Conservation (phyloP, 768 basidiomycete species). For the Agrocybe chaxingu region DNA sequence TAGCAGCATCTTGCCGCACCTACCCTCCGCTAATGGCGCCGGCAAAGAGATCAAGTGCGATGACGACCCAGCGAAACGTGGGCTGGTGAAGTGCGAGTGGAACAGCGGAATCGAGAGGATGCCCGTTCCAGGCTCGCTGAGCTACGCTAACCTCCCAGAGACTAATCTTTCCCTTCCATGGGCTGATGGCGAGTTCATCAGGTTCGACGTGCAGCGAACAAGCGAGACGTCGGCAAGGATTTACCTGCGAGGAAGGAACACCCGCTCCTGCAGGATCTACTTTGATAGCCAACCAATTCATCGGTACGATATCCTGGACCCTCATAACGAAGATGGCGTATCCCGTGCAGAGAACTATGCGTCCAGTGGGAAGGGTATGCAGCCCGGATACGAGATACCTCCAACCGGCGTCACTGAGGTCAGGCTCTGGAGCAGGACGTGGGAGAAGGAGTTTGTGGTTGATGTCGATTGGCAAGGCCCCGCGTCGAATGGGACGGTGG, state of each 20-base stretch:
- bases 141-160: background rate
- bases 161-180: slow-evolving; percentile 2
- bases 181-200: slow-evolving; percentile 24
- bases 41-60: slow-evolving; percentile 10
- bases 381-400: slow-evolving; percentile 37
- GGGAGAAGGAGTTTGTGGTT: slow-evolving; percentile 52
- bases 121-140: slow-evolving; percentile 17
- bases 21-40: slow-evolving; percentile 19
- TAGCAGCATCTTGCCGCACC: slow-evolving; percentile 11
- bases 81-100: slow-evolving; percentile 25
- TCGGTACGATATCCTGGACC: slow-evolving; percentile 31
- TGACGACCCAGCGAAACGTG: slow-evolving; percentile 13
- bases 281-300: slow-evolving; percentile 43
- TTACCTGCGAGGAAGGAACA: slow-evolving; percentile 51
- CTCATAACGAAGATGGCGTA: background rate
- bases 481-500: background rate
- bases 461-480: slow-evolving; percentile 42
- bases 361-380: slow-evolving; percentile 23
- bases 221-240: slow-evolving; percentile 46
- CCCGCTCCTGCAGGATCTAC: slow-evolving; percentile 59
- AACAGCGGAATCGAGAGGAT: slow-evolving; percentile 19
- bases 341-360: background rate
- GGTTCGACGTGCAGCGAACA: slow-evolving; percentile 35
- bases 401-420: slow-evolving; percentile 30
- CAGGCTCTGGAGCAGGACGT: slow-evolving; percentile 59